phyloP scores from a whole-genome alignment of 1,284 basidiomycete genomes.

The Hypsizygus ulmarius region DNA sequence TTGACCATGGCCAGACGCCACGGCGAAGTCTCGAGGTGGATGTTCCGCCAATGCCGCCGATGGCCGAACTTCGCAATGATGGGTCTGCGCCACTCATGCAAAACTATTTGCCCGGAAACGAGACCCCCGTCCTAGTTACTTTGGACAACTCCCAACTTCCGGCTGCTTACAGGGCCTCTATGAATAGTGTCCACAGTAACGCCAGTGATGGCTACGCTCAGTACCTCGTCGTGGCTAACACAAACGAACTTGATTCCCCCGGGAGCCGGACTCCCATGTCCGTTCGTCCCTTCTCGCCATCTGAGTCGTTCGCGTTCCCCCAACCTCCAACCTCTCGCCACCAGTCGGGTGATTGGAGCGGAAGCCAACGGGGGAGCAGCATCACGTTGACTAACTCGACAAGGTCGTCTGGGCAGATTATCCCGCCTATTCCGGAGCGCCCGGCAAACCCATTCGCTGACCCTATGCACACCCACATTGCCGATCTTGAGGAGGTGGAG shows the following conservation, averaged over 20 bases:
- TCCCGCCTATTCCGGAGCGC: constrained; percentile 3
- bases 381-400: constrained; percentile 12
- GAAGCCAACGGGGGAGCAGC: constrained; percentile 21
- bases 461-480: constrained; percentile 11
- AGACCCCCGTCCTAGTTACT: constrained; percentile 23
- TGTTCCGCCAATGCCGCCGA: constrained; percentile 42
- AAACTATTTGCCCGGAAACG: constrained; percentile 15
- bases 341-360: constrained; percentile 26
- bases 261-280: constrained; percentile 48
- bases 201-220: constrained; percentile 32
- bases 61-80: constrained; percentile 43
- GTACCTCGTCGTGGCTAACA: constrained; percentile 35
- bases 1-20: constrained; percentile 29
- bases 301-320: constrained; percentile 65
- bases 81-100: constrained; percentile 12
- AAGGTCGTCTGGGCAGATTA: constrained; percentile 8
- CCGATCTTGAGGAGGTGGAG: constrained; percentile 40
- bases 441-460: constrained; percentile 38
- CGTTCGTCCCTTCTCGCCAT: constrained; percentile 61
- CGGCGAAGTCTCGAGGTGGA: constrained; percentile 16
- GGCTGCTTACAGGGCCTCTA: constrained; percentile 28
- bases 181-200: constrained; percentile 36
- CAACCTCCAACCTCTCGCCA: constrained; percentile 44
- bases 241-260: constrained; percentile 18
- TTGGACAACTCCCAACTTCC: constrained; percentile 25